Conservation (phyloP, 805 yeast species). For the Yamadazyma endophytica region DNA sequence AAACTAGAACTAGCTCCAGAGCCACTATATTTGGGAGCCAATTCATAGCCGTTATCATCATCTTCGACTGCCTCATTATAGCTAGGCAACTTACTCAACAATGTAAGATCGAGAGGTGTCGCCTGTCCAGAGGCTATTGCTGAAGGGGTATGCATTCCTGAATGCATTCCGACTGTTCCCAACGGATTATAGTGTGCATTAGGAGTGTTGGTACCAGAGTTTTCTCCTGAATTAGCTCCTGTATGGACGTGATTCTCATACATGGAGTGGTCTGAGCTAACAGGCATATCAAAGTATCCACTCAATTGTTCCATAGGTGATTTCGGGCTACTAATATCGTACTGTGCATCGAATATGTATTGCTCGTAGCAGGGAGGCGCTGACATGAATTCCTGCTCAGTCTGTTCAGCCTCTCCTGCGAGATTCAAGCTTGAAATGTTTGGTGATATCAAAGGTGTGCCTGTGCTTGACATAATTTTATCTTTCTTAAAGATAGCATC, state of each 20-base stretch:
- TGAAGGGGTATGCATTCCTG: not conserved
- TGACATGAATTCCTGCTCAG: conserved; percentile 20
- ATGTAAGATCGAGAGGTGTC: conserved; percentile 19
- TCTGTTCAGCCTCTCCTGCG: conserved; percentile 14
- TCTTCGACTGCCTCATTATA: conserved; percentile 38
- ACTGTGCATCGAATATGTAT: conserved; percentile 33
- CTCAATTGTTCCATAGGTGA: conserved; percentile 35
- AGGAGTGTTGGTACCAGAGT: conserved; percentile 1
- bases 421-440: conserved; percentile 1
- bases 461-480: conserved; percentile 3
- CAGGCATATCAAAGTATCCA: conserved; percentile 31
- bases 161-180: not conserved
- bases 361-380: conserved; percentile 45
- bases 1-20: too few species aligned
- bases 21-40: conserved; percentile 21
- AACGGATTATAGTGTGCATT: conserved; percentile 1
- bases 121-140: conserved; percentile 8
- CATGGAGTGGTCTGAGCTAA: conserved; percentile 5
- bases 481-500: conserved; percentile 30
- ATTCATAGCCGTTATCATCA: conserved; percentile 23
- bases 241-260: conserved; percentile 10
- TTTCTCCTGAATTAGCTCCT: conserved; percentile 8
- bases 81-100: conserved; percentile 32
- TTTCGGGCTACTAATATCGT: conserved; percentile 29
- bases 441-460: conserved; percentile 7